Conservation (phyloP, 2,329 filamentous ascomycete genomes). For the Neopestalotiopsis clavispora region DNA sequence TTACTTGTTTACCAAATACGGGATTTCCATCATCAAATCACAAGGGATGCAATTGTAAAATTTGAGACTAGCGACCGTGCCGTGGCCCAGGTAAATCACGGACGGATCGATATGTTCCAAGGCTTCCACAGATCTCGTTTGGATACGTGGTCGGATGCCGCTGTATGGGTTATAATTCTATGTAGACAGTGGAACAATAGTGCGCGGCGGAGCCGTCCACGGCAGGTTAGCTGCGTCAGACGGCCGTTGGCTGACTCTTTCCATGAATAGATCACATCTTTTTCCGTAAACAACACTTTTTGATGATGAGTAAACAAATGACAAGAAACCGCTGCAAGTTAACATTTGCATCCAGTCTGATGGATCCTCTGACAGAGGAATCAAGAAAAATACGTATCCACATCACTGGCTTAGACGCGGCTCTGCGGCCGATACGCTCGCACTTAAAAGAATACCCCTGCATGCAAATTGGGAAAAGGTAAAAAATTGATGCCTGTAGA, state of each 20-base stretch:
- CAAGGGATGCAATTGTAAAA: not conserved
- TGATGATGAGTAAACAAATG: not conserved
- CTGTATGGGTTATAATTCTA: not conserved
- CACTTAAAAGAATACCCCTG: not conserved
- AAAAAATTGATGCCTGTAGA: not conserved
- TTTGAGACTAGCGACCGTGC: not conserved
- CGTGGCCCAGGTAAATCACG: not conserved
- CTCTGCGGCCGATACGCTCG: not conserved
- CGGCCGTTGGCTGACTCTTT: not conserved
- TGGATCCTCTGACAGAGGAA: not conserved
- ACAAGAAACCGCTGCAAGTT: not conserved
- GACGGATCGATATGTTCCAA: not conserved
- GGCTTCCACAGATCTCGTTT: not conserved
- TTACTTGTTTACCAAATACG: not conserved
- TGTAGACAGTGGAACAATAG: not conserved
- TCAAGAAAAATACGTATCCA: not conserved
- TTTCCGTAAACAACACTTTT: not conserved
- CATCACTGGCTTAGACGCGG: not conserved
- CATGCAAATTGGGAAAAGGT: not conserved
- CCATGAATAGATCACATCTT: not conserved
- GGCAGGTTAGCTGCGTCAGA: not conserved
- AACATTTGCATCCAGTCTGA: not conserved
- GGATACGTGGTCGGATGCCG: not conserved
- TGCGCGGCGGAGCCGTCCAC: slow-evolving; percentile 3
- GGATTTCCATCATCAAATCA: not conserved